Evolutionary conservation across 2,329 filamentous ascomycete species (phyloP).

Genomic region (Cladosporium sp.): DNA sequence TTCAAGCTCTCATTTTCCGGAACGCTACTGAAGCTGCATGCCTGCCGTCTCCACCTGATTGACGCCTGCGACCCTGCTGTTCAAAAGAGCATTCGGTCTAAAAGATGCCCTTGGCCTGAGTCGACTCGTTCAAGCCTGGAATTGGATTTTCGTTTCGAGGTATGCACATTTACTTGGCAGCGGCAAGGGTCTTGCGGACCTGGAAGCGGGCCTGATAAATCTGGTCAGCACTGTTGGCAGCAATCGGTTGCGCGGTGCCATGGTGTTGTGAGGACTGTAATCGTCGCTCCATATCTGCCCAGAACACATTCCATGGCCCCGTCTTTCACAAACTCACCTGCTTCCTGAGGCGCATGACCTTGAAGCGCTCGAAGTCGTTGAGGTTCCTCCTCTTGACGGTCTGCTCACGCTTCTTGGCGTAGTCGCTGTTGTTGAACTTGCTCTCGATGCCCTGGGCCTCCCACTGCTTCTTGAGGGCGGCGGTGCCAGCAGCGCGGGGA

Average conservation of each 20-base stretch:
- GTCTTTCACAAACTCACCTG: conserved; percentile 59
- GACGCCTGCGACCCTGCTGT: conserved; percentile 12
- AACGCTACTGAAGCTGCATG: conserved; percentile 13
- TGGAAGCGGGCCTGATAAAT: conserved; percentile 73
- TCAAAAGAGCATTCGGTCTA: conserved; percentile 12
- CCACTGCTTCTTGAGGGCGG: conserved; percentile 82
- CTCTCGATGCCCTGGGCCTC: conserved; percentile 84
- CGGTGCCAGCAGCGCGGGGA: conserved; percentile 77
- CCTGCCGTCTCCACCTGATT: conserved; percentile 11
- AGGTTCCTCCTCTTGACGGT: conserved; percentile 82
- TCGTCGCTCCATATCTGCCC: neutral
- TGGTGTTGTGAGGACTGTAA: neutral
- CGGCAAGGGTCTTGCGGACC: conserved; percentile 92
- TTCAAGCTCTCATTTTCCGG: conserved; percentile 12
- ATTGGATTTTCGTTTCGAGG: conserved; percentile 11
- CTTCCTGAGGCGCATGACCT: conserved; percentile 99
- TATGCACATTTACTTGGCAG: conserved; percentile 59
- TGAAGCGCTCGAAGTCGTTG: conserved; percentile 99
- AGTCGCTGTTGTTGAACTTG: conserved; percentile 88
- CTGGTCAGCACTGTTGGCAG: neutral
- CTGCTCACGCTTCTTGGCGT: conserved; percentile 89
- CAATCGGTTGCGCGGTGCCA: neutral
- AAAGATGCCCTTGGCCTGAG: conserved; percentile 9
- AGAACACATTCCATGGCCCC: neutral
- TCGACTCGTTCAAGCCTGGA: conserved; percentile 10